Percentiles rank a stretch among this genome's conserved stretches.
phyloP scores from a whole-genome alignment of 257 asterid species.

The Solanum peruvianum region DNA sequence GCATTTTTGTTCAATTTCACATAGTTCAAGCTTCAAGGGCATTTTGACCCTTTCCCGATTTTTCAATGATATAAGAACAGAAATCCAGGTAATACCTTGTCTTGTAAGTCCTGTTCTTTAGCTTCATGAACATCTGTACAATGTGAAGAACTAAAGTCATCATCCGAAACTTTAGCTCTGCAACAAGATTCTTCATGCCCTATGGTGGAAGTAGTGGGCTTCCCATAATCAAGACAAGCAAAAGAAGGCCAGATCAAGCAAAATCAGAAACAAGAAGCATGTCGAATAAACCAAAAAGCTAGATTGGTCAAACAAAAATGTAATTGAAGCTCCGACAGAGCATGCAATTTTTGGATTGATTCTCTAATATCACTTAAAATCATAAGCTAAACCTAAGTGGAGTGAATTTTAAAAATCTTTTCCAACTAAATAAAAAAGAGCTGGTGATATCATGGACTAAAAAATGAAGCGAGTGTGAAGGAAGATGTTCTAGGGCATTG shows the following conservation, averaged over 20 bases:
- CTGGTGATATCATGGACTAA: background rate
- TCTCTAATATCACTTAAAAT: background rate
- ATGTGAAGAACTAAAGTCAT: conserved; percentile 9
- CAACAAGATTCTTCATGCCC: conserved; percentile 8
- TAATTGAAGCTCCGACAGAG: background rate
- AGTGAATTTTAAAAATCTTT: background rate
- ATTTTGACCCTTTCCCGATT: background rate
- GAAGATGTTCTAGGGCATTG: background rate
- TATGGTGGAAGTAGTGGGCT: conserved; percentile 1
- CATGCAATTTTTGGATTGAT: background rate
- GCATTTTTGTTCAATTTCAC: background rate
- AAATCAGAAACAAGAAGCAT: background rate
- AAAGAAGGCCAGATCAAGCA: background rate
- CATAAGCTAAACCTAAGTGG: background rate
- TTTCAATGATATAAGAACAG: background rate
- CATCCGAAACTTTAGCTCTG: conserved; percentile 2
- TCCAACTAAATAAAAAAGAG: background rate
- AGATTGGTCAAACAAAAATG: background rate
- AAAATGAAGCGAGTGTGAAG: background rate
- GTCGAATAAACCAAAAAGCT: background rate
- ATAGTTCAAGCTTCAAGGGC: background rate
- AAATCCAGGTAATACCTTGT: conserved; percentile 4
- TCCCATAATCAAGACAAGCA: background rate
- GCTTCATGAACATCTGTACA: conserved; percentile 1
- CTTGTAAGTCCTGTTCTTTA: background rate